Evolutionary conservation across 495 filamentous ascomycete species (phyloP).

Genomic region (Aspergillus olivimuriae): DNA sequence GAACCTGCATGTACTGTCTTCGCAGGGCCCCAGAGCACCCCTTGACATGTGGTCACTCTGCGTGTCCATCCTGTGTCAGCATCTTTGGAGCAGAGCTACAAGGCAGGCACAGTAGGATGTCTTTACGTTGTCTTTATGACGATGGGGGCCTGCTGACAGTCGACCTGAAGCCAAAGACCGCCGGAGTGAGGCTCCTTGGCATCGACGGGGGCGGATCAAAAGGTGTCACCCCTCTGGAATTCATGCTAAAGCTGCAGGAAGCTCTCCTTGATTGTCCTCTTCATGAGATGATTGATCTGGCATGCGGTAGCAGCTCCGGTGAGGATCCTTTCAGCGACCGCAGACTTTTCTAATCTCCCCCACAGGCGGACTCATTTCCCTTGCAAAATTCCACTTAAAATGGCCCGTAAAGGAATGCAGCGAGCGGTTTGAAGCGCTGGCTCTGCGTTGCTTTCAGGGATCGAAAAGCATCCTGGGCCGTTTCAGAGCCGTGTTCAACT

Average conservation of each 20-base stretch:
- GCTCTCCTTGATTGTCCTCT: constrained; percentile 12
- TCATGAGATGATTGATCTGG: constrained; percentile 24
- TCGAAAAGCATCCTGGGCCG: constrained; percentile 2
- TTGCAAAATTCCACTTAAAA: constrained; percentile 19
- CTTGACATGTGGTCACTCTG: constrained; percentile 21
- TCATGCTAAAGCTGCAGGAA: constrained; percentile 20
- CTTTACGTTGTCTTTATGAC: constrained; percentile 12
- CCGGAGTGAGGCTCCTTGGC: constrained; percentile 21
- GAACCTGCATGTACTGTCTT: constrained; percentile 20
- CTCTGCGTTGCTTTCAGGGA: constrained; percentile 14
- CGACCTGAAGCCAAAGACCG: constrained; percentile 23
- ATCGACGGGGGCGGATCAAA: constrained; percentile 24
- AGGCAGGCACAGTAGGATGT: constrained; percentile 9
- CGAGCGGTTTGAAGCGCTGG: constrained; percentile 18
- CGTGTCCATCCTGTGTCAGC: constrained; percentile 21
- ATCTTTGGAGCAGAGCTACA: constrained; percentile 10
- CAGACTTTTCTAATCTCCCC: no score
- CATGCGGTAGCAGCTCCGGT: constrained; percentile 21
- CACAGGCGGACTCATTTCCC: constrained; percentile 24
- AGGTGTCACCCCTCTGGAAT: constrained; percentile 25
- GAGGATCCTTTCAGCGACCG: no score
- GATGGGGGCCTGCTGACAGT: constrained; percentile 9
- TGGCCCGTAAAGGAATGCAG: constrained; percentile 15
- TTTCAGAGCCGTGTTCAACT: constrained; percentile 5
- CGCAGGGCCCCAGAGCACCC: constrained; percentile 17